Base-by-base conservation (phyloP, 345 rosid species). In the Mallotus nudiflorus region DNA sequence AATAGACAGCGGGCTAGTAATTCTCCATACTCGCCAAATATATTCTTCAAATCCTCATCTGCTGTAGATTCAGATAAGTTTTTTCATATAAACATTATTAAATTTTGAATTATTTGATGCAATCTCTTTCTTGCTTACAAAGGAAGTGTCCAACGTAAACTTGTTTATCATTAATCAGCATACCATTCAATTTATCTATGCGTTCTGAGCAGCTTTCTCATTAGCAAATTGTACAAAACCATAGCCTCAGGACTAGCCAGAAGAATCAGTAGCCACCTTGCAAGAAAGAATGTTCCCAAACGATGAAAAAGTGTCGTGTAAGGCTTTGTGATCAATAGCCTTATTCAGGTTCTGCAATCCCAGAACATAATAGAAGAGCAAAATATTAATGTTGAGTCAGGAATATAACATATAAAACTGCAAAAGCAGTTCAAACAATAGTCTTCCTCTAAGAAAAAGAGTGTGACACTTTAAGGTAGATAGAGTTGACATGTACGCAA, bases 291-390 rank as follows among this genome's bases (percentile, higher is more conserved):
- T 87, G 75, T 73, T 91, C 54, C 98, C 98, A 6, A 94, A 94
- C 45, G 83, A 19, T 31, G 93, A 86, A 72, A 94, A 91, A 0
- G 96, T 94, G 37, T 94, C 97, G 73, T 90, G 90, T 64, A 94
- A 72, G 18, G 93, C 91, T 73, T 94, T 94, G 84, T 91, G 92
- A 80, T 94, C 98, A 29, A 94, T 94, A 6, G 81, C 83, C 80
- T 87, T 87, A 76, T 91, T 96, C 62, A 94, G 78, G 75, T 94
- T 94, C 98, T 93, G n/a, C n/a, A n/a, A n/a, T n/a, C n/a, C n/a
- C n/a, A n/a, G n/a, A n/a, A n/a, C n/a, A n/a, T n/a, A n/a, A n/a
- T n/a, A n/a, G n/a, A n/a, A n/a, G n/a, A n/a, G n/a, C n/a, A n/a
- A n/a, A n/a, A n/a, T n/a, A n/a, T n/a, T n/a, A n/a, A n/a, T n/a